A percentile compares a stretch with the other conserved stretches of the same genome.
Conservation (phyloP, 495 filamentous ascomycete genomes). For the Annulohypoxylon stygium region DNA sequence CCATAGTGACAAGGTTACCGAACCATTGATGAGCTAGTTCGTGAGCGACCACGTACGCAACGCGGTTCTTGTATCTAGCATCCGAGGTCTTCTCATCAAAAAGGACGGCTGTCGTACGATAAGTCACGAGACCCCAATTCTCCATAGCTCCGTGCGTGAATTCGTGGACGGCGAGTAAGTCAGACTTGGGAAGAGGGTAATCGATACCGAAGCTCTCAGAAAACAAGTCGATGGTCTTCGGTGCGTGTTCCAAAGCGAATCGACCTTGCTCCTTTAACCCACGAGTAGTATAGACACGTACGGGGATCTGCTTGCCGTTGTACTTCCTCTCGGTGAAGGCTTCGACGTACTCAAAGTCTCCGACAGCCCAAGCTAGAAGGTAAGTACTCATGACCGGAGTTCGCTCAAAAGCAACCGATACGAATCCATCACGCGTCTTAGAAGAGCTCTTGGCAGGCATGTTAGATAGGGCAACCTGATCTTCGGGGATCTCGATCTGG, state of each 20-base stretch:
- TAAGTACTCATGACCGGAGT: constrained; percentile 98
- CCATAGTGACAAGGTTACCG: constrained; percentile 93
- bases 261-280: constrained; percentile 89
- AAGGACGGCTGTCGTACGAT: constrained; percentile 91
- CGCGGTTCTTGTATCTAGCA: constrained; percentile 85
- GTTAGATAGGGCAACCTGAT: constrained; percentile 90
- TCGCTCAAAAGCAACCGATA: constrained; percentile 84
- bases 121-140: constrained; percentile 97
- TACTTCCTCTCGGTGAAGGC: constrained; percentile 88
- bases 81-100: constrained; percentile 94
- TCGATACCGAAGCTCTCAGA: constrained; percentile 95
- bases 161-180: constrained; percentile 95
- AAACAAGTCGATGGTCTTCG: constrained; percentile 92
- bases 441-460: constrained; percentile 84
- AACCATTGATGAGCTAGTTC: constrained; percentile 99
- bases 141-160: constrained; percentile 76
- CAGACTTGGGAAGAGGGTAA: constrained; percentile 95
- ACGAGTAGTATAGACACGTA: constrained; percentile 93
- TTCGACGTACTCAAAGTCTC: constrained; percentile 97
- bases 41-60: constrained; percentile 95
- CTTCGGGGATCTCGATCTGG: constrained; percentile 87
- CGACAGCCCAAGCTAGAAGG: constrained; percentile 94
- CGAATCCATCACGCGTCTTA: constrained; percentile 71
- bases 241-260: constrained; percentile 87
- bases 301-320: constrained; percentile 88